A percentile compares a stretch with the other conserved stretches of the same genome.
Conservation (phyloP, 306 rosid genomes). For the Sicyos edulis region DNA sequence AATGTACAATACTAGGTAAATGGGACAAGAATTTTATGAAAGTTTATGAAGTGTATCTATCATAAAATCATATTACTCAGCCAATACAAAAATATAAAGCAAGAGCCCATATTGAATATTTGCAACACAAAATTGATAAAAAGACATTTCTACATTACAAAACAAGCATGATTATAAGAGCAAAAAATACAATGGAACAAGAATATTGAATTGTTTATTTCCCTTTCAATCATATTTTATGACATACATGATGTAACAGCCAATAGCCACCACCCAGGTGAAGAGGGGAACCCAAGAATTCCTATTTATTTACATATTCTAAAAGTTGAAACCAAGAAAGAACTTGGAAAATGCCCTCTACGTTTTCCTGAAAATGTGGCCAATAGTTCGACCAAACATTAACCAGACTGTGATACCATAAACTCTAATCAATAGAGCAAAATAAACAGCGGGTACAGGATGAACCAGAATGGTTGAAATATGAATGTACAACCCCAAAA, state of each 20-base stretch:
- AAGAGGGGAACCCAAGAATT: slow-evolving; percentile 12
- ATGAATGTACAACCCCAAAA: slow-evolving; percentile 1
- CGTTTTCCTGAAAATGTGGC: slow-evolving; percentile 20
- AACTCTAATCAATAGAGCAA: slow-evolving; percentile 11
- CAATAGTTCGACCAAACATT: slow-evolving; percentile 3
- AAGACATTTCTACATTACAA: too few relatives aligned
- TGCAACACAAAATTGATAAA: too few relatives aligned
- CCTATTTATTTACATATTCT: slow-evolving; percentile 23
- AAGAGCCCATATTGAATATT: too few relatives aligned
- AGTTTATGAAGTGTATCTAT: too few relatives aligned
- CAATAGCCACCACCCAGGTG: not conserved
- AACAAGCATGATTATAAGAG: too few relatives aligned
- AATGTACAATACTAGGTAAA: too few relatives aligned
- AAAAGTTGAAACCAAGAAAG: slow-evolving; percentile 8
- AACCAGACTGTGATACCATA: slow-evolving; percentile 14
- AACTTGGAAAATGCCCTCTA: slow-evolving; percentile 17
- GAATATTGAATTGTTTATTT: slow-evolving; percentile 21
- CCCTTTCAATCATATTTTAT: slow-evolving; percentile 17
- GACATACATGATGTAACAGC: slow-evolving; percentile 11
- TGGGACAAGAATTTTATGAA: too few relatives aligned
- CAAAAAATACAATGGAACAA: not conserved
- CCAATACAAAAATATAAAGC: not conserved
- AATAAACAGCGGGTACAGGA: not conserved
- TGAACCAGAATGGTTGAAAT: slow-evolving; percentile 16
- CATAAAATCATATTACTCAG: too few relatives aligned